Conservation (phyloP, 805 yeast genomes). For the Yarrowia sp. region DNA sequence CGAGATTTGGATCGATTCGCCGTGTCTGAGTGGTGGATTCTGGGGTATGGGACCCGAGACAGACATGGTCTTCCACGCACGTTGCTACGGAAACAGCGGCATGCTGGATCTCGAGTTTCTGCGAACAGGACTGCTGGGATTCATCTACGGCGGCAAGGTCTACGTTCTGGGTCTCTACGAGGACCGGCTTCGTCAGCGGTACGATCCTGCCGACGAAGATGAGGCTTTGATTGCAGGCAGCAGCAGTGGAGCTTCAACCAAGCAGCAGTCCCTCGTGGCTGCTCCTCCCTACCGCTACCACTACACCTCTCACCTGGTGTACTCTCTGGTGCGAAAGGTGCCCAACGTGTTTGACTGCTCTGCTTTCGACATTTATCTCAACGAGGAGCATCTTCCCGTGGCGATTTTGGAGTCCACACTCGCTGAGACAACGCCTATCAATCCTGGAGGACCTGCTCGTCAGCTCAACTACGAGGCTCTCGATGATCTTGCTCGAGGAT, state of each 20-base stretch:
- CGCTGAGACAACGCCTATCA: conserved; percentile 50
- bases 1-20: conserved; percentile 97
- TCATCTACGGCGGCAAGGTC: conserved; percentile 83
- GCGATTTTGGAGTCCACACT: conserved; percentile 79
- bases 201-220: conserved; percentile 61
- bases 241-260: conserved; percentile 21
- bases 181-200: conserved; percentile 83
- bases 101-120: conserved; percentile 77
- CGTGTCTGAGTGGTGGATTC: conserved; percentile 87
- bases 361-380: conserved; percentile 82
- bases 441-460: conserved; percentile 18
- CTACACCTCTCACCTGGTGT: conserved; percentile 85
- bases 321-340: conserved; percentile 81
- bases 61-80: conserved; percentile 78
- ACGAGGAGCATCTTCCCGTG: conserved; percentile 82
- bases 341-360: conserved; percentile 87
- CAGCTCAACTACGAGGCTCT: conserved; percentile 49
- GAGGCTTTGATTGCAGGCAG: conserved; percentile 23
- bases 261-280: conserved; percentile 43
- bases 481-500: conserved; percentile 58
- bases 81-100: conserved; percentile 73
- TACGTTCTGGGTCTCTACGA: conserved; percentile 90
- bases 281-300: conserved; percentile 61
- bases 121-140: conserved; percentile 90
- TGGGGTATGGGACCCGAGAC: conserved; percentile 77